These are phyloP conservation scores for Dendrostoma leiphaemia DNA, from an alignment of 2,329 filamentous ascomycete species.

Conservation along the genomic window DNA sequence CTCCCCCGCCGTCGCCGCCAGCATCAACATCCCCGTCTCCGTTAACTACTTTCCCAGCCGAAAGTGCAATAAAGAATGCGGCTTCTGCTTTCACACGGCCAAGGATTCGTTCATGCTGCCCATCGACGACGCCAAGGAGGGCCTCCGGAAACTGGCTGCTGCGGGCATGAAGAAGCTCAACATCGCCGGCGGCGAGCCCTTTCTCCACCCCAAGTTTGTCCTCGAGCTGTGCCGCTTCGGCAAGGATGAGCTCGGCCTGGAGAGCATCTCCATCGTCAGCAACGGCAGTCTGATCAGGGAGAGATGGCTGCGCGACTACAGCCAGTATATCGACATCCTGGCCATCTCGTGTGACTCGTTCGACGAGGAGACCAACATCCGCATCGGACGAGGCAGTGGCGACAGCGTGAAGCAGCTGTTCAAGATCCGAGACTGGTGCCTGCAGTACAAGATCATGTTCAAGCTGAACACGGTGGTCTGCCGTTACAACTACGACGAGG, in stretches of 20 bases:
- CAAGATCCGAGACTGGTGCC: conserved; percentile 43
- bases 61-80: conserved; percentile 32
- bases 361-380: conserved; percentile 45
- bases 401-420: conserved; percentile 44
- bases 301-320: conserved; percentile 40
- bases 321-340: conserved; percentile 48
- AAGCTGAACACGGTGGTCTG: conserved; percentile 58
- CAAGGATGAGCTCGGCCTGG: conserved; percentile 46
- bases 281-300: conserved; percentile 49
- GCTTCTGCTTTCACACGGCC: conserved; percentile 58
- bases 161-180: conserved; percentile 32
- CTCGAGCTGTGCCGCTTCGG: conserved; percentile 41
- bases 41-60: conserved; percentile 23
- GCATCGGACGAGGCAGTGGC: conserved; percentile 49
- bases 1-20: too few species aligned
- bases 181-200: conserved; percentile 34
- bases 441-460: conserved; percentile 47
- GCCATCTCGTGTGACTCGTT: conserved; percentile 57
- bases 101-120: conserved; percentile 42
- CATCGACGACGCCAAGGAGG: conserved; percentile 40
- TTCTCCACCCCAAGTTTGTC: conserved; percentile 33
- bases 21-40: too few species aligned
- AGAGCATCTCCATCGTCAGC: conserved; percentile 52
- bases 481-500: conserved; percentile 46
- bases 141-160: conserved; percentile 41